These are phyloP conservation scores for Podospora pseudopauciseta DNA, from an alignment of 495 filamentous ascomycete species.

Conservation along the genomic window DNA sequence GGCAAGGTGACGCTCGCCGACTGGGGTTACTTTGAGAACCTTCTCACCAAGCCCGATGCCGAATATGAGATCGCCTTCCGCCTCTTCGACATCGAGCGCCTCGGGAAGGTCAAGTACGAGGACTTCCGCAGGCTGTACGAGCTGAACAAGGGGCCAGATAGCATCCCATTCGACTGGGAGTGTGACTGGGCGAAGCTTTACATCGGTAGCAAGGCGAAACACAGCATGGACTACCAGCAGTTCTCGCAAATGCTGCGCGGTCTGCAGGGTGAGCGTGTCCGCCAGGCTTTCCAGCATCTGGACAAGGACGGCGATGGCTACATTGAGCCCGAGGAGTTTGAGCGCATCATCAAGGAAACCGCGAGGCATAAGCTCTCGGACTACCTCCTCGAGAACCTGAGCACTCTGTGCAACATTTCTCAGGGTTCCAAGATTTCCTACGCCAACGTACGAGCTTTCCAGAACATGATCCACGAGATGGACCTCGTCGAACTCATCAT, in stretches of 20 bases:
- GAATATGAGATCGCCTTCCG: conserved; percentile 99
- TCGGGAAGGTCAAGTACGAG: conserved; percentile 80
- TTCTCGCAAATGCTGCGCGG: conserved; percentile 98
- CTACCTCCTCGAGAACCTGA: conserved; percentile 89
- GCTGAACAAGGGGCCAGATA: conserved; percentile 71
- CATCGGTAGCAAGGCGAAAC: conserved; percentile 77
- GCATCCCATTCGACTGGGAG: conserved; percentile 93
- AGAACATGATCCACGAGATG: conserved; percentile 96
- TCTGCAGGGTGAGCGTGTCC: conserved; percentile 88
- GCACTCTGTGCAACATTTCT: conserved; percentile 92
- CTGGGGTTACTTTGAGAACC: conserved; percentile 89
- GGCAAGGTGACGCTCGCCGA: conserved; percentile 76
- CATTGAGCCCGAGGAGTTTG: conserved; percentile 93
- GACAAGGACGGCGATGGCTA: conserved; percentile 96
- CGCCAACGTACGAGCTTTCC: conserved; percentile 93
- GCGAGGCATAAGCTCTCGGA: conserved; percentile 96
- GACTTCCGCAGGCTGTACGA: conserved; percentile 78
- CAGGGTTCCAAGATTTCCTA: conserved; percentile 91
- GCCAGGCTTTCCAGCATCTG: conserved; percentile 89
- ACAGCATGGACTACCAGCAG: conserved; percentile 90
- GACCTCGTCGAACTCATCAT: conserved; percentile 92
- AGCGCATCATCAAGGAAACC: conserved; percentile 90
- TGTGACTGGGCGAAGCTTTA: conserved; percentile 97
- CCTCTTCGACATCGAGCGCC: conserved; percentile 81
- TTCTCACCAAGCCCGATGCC: conserved; percentile 89